These are phyloP conservation scores for Diaporthe longicolla DNA, from an alignment of 2,329 filamentous ascomycete species.

Conservation along the genomic window DNA sequence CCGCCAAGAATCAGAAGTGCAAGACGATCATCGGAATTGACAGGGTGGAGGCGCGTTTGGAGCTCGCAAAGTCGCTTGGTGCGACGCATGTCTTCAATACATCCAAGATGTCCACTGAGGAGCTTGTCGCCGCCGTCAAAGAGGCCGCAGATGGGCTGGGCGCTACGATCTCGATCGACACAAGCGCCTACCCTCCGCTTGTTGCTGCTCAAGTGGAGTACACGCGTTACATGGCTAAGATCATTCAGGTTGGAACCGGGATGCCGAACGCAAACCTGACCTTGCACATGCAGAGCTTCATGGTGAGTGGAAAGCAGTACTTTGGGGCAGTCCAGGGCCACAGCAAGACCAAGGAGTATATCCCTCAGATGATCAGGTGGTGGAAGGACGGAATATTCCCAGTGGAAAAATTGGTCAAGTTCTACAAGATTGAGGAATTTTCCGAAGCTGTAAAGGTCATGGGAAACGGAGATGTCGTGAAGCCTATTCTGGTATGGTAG, in stretches of 20 bases:
- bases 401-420: constrained; percentile 43
- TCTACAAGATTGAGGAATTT: constrained; percentile 43
- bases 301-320: constrained; percentile 62
- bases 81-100: constrained; percentile 55
- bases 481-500: constrained; percentile 45
- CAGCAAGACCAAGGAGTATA: constrained; percentile 57
- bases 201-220: constrained; percentile 58
- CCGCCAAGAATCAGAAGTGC: constrained; percentile 40
- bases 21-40: constrained; percentile 57
- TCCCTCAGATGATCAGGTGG: constrained; percentile 45
- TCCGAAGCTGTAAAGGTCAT: constrained; percentile 42
- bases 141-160: constrained; percentile 61
- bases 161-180: constrained; percentile 63
- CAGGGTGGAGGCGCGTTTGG: constrained; percentile 58
- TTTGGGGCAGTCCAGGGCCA: constrained; percentile 55
- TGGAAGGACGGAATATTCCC: constrained; percentile 45
- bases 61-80: constrained; percentile 54
- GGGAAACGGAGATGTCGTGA: constrained; percentile 43
- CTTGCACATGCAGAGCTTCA: constrained; percentile 60
- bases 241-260: constrained; percentile 65
- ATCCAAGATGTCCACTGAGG: constrained; percentile 51
- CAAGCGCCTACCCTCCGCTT: constrained; percentile 59
- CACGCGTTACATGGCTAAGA: constrained; percentile 60
- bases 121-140: constrained; percentile 63
- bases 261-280: constrained; percentile 58